These are phyloP conservation scores for Diddensiella santjacobensis DNA, from an alignment of 805 yeast genomes.

Conservation along the genomic window DNA sequence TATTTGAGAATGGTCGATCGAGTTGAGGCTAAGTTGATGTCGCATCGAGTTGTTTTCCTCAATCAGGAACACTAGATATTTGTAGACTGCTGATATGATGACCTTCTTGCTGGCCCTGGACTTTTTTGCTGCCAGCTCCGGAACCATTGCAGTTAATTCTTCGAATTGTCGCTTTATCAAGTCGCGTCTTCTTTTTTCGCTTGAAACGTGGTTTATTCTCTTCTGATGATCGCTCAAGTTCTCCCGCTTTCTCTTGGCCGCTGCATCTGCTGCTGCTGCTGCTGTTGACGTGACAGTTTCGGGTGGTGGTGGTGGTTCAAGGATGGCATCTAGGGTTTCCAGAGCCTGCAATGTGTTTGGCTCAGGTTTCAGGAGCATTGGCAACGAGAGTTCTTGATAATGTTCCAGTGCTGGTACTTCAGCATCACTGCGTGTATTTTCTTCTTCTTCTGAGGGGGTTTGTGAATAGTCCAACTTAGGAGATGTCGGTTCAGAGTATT, in stretches of 20 bases:
- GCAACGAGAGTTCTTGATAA: not conserved
- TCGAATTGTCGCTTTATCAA: conserved; percentile 36
- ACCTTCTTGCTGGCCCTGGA: conserved; percentile 27
- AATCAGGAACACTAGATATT: conserved; percentile 24
- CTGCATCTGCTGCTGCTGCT: not conserved
- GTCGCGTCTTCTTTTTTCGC: conserved; percentile 40
- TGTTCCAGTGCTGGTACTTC: not conserved
- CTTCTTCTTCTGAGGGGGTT: not conserved
- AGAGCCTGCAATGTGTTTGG: not conserved
- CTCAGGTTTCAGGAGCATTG: not conserved
- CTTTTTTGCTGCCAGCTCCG: conserved; percentile 23
- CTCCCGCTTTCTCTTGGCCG: conserved; percentile 20
- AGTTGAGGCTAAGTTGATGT: conserved; percentile 10
- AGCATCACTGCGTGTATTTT: not conserved
- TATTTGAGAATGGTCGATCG: not conserved
- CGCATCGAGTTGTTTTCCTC: conserved; percentile 29
- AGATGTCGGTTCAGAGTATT: not conserved
- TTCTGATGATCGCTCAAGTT: conserved; percentile 35
- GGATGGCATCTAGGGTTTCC: conserved; percentile 26
- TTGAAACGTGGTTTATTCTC: conserved; percentile 37
- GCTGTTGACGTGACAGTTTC: conserved; percentile 8
- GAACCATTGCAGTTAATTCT: conserved; percentile 37
- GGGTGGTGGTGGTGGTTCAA: conserved; percentile 34
- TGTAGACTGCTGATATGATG: conserved; percentile 27
- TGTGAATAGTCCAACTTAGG: not conserved